Conservation (phyloP, 805 yeast species). For the Candida stauntonica region DNA sequence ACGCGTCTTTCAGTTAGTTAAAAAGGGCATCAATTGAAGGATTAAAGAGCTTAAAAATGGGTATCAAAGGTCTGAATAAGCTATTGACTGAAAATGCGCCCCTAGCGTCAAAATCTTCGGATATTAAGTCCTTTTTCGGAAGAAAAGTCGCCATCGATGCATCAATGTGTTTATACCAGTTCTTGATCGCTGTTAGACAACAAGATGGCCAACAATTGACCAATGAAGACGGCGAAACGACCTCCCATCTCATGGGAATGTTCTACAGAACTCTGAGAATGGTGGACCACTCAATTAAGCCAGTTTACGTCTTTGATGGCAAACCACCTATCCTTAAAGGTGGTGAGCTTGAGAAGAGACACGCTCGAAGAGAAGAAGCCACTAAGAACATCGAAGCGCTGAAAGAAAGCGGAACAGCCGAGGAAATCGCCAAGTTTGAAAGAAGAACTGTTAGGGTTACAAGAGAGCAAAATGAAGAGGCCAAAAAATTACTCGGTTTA, state of each 20-base stretch:
- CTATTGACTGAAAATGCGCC: conserved; percentile 90
- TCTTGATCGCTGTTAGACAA: conserved; percentile 92
- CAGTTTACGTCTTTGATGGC: conserved; percentile 96
- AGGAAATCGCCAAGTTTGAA: conserved; percentile 71
- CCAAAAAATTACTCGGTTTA: conserved; percentile 67
- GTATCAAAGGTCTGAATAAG: conserved; percentile 71
- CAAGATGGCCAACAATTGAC: conserved; percentile 94
- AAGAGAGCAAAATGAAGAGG: conserved; percentile 89
- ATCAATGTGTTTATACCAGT: conserved; percentile 95
- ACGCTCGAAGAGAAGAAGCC: conserved; percentile 78
- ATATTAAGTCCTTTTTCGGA: conserved; percentile 84
- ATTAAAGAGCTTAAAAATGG: too few relatives aligned
- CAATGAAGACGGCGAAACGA: conserved; percentile 86
- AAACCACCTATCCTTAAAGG: conserved; percentile 94
- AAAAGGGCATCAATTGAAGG: conserved; percentile 55
- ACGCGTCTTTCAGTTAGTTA: conserved; percentile 1
- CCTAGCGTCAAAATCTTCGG: conserved; percentile 66
- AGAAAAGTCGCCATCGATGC: conserved; percentile 96
- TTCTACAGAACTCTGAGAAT: conserved; percentile 89
- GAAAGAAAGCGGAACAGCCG: conserved; percentile 75
- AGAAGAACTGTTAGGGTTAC: conserved; percentile 88
- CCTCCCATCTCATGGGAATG: conserved; percentile 93
- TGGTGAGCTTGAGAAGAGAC: conserved; percentile 86
- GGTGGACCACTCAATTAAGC: conserved; percentile 92
- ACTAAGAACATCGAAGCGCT: conserved; percentile 66